A percentile compares a stretch with the other conserved stretches of the same genome.
These are phyloP conservation scores for Erythrobasidium yunnanense DNA, from an alignment of 768 basidiomycete species.

Conservation along the genomic window DNA sequence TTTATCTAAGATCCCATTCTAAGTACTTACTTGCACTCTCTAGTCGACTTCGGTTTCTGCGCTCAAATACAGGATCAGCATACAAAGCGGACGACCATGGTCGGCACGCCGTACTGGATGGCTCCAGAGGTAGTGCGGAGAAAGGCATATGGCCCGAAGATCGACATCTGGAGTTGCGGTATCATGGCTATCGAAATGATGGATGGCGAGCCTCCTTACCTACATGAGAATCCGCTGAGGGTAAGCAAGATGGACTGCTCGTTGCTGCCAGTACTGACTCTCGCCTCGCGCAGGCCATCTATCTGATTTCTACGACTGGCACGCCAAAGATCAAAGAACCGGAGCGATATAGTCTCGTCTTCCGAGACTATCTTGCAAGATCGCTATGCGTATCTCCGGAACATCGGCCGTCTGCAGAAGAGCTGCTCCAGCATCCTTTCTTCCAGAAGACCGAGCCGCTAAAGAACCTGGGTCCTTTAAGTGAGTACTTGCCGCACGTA, in stretches of 20 bases:
- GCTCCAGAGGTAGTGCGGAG: slow-evolving; percentile 88
- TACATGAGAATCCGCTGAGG: slow-evolving; percentile 53
- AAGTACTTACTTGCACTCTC: slow-evolving; percentile 38
- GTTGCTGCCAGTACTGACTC: slow-evolving; percentile 57
- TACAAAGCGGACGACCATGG: slow-evolving; percentile 89
- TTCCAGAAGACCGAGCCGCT: slow-evolving; percentile 61
- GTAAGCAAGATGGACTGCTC: background rate
- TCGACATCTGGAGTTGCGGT: slow-evolving; percentile 86
- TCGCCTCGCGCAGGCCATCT: slow-evolving; percentile 68
- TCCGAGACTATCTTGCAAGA: slow-evolving; percentile 78
- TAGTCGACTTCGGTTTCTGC: slow-evolving; percentile 98
- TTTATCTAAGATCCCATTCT: too few relatives aligned
- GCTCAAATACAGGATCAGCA: slow-evolving; percentile 62
- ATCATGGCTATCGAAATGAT: slow-evolving; percentile 58
- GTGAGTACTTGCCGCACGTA: background rate
- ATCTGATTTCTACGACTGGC: slow-evolving; percentile 95
- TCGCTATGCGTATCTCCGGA: slow-evolving; percentile 90
- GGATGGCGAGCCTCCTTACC: slow-evolving; percentile 86
- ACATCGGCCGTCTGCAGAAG: slow-evolving; percentile 74
- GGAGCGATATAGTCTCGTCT: slow-evolving; percentile 59
- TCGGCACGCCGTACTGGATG: slow-evolving; percentile 99
- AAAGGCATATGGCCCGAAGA: slow-evolving; percentile 85
- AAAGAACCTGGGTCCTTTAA: slow-evolving; percentile 71
- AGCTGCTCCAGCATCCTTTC: slow-evolving; percentile 58
- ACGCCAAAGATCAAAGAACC: slow-evolving; percentile 94